These are phyloP conservation scores for Debaryomycetaceae sp. DNA, from an alignment of 1,139 yeast species.

Conservation along the genomic window DNA sequence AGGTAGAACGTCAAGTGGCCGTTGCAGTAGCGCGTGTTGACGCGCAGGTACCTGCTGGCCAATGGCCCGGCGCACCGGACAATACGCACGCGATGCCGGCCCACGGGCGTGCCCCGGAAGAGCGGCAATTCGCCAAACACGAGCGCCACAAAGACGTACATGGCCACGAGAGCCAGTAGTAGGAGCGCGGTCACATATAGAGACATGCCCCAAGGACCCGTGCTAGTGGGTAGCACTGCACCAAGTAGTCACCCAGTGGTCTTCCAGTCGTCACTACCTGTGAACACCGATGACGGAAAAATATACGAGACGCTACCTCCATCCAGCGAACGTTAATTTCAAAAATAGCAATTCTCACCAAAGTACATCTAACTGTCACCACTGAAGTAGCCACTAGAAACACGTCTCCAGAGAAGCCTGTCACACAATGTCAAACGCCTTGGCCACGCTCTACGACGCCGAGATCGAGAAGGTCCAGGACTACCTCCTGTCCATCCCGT, in stretches of 20 bases:
- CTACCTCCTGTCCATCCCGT: conserved; percentile 26
- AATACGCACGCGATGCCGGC: conserved; percentile 9
- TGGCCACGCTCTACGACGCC: conserved; percentile 8
- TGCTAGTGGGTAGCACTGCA: too few relatives aligned
- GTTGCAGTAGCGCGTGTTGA: conserved; percentile 6
- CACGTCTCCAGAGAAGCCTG: too few relatives aligned
- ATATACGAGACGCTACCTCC: too few relatives aligned
- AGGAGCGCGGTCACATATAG: not conserved
- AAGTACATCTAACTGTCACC: too few relatives aligned
- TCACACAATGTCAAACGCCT: conserved; percentile 6
- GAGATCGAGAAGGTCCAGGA: conserved; percentile 21
- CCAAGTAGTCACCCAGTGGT: too few relatives aligned
- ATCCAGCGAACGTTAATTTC: too few relatives aligned
- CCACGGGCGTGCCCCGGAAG: conserved; percentile 25
- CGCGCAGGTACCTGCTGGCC: conserved; percentile 2
- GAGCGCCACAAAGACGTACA: conserved; percentile 1
- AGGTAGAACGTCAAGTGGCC: conserved; percentile 10
- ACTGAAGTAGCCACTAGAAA: too few relatives aligned
- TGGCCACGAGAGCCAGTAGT: too few relatives aligned
- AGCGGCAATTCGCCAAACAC: conserved; percentile 48
- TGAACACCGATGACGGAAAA: too few relatives aligned
- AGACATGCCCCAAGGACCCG: too few relatives aligned
- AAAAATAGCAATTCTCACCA: too few relatives aligned
- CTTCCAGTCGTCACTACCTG: too few relatives aligned
- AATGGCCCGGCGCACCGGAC: conserved; percentile 2